Evolutionary conservation across 1,139 yeast species (phyloP), one percentile per base, ranked within the genome.

Genomic region (Debaryomyces nepalensis): DNA sequence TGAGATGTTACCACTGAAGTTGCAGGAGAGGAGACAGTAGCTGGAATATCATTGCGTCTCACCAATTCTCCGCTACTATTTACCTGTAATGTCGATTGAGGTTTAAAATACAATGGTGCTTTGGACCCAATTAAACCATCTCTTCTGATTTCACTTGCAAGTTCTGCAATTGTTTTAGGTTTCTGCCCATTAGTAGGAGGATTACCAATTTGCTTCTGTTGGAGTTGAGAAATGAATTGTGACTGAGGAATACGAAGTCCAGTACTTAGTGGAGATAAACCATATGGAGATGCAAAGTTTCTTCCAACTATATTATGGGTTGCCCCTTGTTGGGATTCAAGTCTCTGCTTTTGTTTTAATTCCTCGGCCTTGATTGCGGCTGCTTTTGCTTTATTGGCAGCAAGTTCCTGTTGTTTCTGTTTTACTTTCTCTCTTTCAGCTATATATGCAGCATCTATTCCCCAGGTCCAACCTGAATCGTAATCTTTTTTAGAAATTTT

Each of bases 391-490:
- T 70, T 76, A 1, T 81, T 78, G 20, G 82, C 79, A 3, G 81
- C 81, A 41, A 75, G 69, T 52, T 82, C 87, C 40, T 79, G 79
- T 56, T 82, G 89, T 52, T 82, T 81, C 61, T 82, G 81, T 61
- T 87, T 79, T 35, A 79, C 82, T 45, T 77, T 80, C 57, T 90
- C 97, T 59, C 88, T 79, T 55, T 90, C 97, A 26, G 82, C 82
- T 41, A 87, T 80, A 50, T 84, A 88, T 44, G 81, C 82, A 47
- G 89, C 95, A 62, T 95, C 97, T 38, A 93, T 71, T 4, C 91
- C 90, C 95, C 96, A 93, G 27, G 87, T 69, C 93, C 96, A 90
- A 7, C 31, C 41, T n/a, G 38, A 15, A 45, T 96, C 97, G 22
- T 58, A 42, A 10, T 54, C 60, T 51, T 85, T 88, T 53, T 88